Base-by-base conservation (phyloP, 768 basidiomycete species). In the Tricholoma hemisulphureum region DNA sequence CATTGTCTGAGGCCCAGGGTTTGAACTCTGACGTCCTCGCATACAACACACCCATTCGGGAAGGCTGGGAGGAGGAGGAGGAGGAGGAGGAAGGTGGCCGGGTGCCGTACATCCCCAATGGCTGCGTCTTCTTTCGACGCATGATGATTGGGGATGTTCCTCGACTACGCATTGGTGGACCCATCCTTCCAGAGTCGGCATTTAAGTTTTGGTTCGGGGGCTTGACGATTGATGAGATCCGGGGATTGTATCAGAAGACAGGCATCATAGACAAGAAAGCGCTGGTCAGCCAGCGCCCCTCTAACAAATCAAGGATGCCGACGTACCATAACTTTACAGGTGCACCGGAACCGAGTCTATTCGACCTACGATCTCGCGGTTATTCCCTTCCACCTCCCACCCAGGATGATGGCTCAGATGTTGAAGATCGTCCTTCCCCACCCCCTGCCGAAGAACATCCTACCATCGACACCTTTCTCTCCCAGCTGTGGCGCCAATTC, bases 401-500 rank as follows among this genome's bases (percentile, higher is more conserved):
- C 26, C 2, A 10, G 3, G 65, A 66, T 16, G 37, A 52, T n/a
- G 63, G 57, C 0, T 67, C 66, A 3, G 63, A 65, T 39, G n/a
- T 63, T 3, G 64, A 56, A n/a, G 32, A 18, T 4, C 39, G 49
- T 6, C 29, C 29, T 31, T n/a, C n/a, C n/a, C n/a, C n/a, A n/a
- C 18, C 18, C 18, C 18, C 39, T 4, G 39, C 18, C 6, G 18
- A 20, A 2, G 18, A 41, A 2, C 18, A 3, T n/a, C 18, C 18
- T 8, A 7, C 2, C 39, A 41, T 65, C 7, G 66, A 69, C 31
- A 18, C 10, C 5, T 23, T 6, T 8, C 24, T 69, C 23, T 62
- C 63, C 0, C 6, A 11, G 0, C 14, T 71, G 18, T 69, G 68
- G 68, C 53, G 43, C 7, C 68, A 69, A 20, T 67, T 67, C 46